These are phyloP conservation scores for Xylariaceae sp. DNA, from an alignment of 2,329 filamentous ascomycete species.

Conservation along the genomic window DNA sequence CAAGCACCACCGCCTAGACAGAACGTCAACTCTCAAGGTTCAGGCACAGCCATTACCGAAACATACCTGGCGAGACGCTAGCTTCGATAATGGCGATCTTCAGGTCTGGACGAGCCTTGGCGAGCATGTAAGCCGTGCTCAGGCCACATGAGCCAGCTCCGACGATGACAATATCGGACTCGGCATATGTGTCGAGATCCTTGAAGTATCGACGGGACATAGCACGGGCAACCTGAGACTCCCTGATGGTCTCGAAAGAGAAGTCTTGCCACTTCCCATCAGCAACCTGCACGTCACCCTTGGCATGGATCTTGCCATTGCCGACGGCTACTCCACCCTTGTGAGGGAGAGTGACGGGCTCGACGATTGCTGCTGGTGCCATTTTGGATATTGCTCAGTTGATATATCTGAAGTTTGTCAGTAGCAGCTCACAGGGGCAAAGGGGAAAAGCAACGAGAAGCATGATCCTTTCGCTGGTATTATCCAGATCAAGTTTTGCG, in stretches of 20 bases:
- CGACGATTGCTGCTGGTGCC: conserved; percentile 73
- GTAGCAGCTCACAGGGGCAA: conserved; percentile 39
- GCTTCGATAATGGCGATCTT: conserved; percentile 92
- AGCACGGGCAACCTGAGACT: conserved; percentile 88
- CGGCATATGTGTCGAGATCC: conserved; percentile 85
- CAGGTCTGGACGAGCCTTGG: conserved; percentile 81
- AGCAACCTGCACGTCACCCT: conserved; percentile 64
- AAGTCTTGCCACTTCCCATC: conserved; percentile 80
- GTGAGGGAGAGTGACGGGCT: conserved; percentile 54
- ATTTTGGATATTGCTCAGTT: conserved; percentile 53
- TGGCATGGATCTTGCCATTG: conserved; percentile 41
- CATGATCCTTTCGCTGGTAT: conserved; percentile 99
- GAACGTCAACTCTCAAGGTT: conserved; percentile 25
- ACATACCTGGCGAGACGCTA: conserved; percentile 71
- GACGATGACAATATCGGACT: conserved; percentile 92
- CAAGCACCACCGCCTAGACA: conserved; percentile 76
- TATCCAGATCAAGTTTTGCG: conserved; percentile 96
- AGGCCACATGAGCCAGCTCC: conserved; percentile 89
- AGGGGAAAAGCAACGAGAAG: conserved; percentile 55
- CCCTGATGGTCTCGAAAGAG: conserved; percentile 82
- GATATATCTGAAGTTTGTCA: conserved; percentile 40
- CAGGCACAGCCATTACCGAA: conserved; percentile 12
- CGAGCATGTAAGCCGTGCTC: conserved; percentile 81
- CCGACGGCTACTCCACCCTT: conserved; percentile 47
- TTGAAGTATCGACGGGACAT: conserved; percentile 94